These are phyloP conservation scores for Gnaphalium uliginosum DNA, from an alignment of 129 eudicot genomes.

Conservation along the genomic window DNA sequence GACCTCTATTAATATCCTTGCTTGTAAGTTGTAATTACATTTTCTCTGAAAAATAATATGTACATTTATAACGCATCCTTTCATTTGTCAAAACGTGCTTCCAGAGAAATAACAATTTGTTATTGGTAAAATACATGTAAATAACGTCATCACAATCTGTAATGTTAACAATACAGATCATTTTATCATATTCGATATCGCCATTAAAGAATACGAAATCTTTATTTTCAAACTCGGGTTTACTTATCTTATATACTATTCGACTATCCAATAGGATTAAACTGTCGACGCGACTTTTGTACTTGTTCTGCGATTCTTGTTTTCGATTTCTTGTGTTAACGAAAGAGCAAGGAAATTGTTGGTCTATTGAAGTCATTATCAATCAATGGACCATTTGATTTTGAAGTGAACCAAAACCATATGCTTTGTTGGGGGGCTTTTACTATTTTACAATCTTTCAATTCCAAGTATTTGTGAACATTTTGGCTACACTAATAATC, in stretches of 20 bases:
- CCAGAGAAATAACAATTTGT: too few relatives aligned
- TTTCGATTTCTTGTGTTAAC: not conserved
- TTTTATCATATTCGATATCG: too few relatives aligned
- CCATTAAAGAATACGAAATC: too few relatives aligned
- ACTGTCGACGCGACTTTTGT: not conserved
- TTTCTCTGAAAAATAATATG: too few relatives aligned
- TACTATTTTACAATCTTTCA: constrained; percentile 16
- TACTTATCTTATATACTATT: too few relatives aligned
- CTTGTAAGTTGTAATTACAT: not conserved
- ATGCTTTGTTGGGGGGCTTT: constrained; percentile 25
- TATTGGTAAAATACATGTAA: too few relatives aligned
- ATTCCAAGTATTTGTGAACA: constrained; percentile 23
- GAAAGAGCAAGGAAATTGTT: constrained; percentile 17
- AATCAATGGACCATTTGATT: constrained; percentile 17
- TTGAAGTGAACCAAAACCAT: constrained; percentile 5
- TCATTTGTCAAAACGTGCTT: too few relatives aligned
- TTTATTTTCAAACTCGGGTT: too few relatives aligned
- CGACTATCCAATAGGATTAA: not conserved
- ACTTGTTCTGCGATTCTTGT: not conserved
- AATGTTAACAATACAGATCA: too few relatives aligned
- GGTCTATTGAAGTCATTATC: constrained; percentile 18
- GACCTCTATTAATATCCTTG: constrained; percentile 13
- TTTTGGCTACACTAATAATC: constrained; percentile 27
- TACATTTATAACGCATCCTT: too few relatives aligned
- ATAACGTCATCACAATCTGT: too few relatives aligned